Percentiles rank a stretch among this genome's conserved stretches.
phyloP scores from a whole-genome alignment of 1,284 basidiomycete genomes.

The Pseudozyma hubeiensis region DNA sequence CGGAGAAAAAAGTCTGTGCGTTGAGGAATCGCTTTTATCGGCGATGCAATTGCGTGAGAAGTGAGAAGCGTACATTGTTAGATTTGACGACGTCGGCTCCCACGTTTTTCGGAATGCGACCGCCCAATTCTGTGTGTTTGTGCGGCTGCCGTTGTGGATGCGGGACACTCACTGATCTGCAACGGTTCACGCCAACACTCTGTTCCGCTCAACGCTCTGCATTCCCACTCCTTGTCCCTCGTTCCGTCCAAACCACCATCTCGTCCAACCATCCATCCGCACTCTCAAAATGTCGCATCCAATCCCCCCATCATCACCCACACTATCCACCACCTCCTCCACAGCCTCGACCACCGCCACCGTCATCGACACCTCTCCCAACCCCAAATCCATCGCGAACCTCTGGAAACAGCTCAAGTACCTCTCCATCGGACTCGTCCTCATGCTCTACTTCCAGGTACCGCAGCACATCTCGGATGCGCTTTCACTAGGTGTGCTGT shows the following conservation, averaged over 20 bases:
- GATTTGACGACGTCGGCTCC: too few species aligned
- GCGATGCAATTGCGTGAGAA: too few species aligned
- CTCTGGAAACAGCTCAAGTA: conserved; percentile 55
- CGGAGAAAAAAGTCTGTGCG: too few species aligned
- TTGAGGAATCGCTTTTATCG: too few species aligned
- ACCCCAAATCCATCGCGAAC: conserved; percentile 39
- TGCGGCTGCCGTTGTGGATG: too few species aligned
- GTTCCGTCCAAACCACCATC: background rate
- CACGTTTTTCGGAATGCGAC: background rate
- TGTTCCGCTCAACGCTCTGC: background rate
- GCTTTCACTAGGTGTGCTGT: conserved; percentile 1
- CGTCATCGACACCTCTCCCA: conserved; percentile 27
- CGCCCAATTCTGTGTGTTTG: too few species aligned
- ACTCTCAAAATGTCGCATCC: conserved; percentile 1
- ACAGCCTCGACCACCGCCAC: conserved; percentile 29
- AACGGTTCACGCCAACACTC: too few species aligned
- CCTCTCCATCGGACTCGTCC: conserved; percentile 27
- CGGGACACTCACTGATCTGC: too few species aligned
- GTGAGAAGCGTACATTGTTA: too few species aligned
- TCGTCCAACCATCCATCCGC: too few species aligned
- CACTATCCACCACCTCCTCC: conserved; percentile 24
- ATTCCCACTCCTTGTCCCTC: background rate
- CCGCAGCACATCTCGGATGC: conserved; percentile 28
- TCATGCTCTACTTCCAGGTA: conserved; percentile 46
- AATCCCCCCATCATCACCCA: conserved; percentile 8